phyloP scores from a whole-genome alignment of 2,329 filamentous ascomycete genomes.

The Alternaria atra region DNA sequence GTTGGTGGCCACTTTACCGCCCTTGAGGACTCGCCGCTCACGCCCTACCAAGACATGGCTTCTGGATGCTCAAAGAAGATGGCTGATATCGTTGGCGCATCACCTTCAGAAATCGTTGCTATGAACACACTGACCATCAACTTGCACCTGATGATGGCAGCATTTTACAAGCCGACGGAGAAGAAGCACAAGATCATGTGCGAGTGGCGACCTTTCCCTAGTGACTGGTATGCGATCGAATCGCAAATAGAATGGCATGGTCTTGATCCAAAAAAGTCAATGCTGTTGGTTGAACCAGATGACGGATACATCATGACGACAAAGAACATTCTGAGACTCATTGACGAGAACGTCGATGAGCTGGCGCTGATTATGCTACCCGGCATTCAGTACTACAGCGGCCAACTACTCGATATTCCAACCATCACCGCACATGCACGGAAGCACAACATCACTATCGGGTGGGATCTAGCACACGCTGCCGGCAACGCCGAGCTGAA shows the following conservation, averaged over 20 bases:
- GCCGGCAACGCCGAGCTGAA: slow-evolving; percentile 81
- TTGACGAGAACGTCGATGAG: slow-evolving; percentile 75
- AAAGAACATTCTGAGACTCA: slow-evolving; percentile 72
- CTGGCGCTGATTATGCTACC: slow-evolving; percentile 81
- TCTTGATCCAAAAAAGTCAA: slow-evolving; percentile 69
- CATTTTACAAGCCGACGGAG: slow-evolving; percentile 77
- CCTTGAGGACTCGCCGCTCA: slow-evolving; percentile 73
- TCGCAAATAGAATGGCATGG: slow-evolving; percentile 80
- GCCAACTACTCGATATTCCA: slow-evolving; percentile 84
- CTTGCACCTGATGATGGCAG: slow-evolving; percentile 82
- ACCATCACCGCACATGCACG: slow-evolving; percentile 80
- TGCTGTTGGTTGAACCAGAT: slow-evolving; percentile 76
- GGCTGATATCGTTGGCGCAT: slow-evolving; percentile 77
- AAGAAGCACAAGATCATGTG: slow-evolving; percentile 79
- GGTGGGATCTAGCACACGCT: slow-evolving; percentile 89
- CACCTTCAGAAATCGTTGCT: slow-evolving; percentile 76
- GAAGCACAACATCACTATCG: slow-evolving; percentile 73
- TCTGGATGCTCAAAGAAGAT: slow-evolving; percentile 75
- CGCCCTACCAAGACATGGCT: slow-evolving; percentile 80
- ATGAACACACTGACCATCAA: slow-evolving; percentile 90
- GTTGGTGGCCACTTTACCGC: slow-evolving; percentile 83
- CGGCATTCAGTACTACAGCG: slow-evolving; percentile 90
- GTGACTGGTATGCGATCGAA: slow-evolving; percentile 85
- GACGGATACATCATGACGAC: slow-evolving; percentile 70
- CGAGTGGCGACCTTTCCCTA: slow-evolving; percentile 88